A percentile compares a stretch with the other conserved stretches of the same genome.
These are phyloP conservation scores for Ophiostoma tasmaniense DNA, from an alignment of 2,329 filamentous ascomycete species.

Conservation along the genomic window DNA sequence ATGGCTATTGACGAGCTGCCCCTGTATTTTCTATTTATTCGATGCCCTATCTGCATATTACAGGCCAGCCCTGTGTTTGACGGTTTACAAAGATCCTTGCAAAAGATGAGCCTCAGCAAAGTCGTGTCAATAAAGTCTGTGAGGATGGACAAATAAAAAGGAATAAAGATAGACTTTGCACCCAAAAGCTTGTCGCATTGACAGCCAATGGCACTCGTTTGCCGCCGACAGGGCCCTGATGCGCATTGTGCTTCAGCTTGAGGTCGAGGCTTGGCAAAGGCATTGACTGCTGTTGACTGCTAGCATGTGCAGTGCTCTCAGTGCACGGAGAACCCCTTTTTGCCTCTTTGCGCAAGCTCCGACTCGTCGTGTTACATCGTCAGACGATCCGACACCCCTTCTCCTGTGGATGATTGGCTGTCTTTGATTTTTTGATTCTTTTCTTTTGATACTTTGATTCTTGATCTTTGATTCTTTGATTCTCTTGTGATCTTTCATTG, in stretches of 20 bases:
- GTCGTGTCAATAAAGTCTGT: too few relatives aligned
- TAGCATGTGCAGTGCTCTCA: too few relatives aligned
- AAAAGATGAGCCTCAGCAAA: too few relatives aligned
- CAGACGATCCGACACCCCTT: conserved; percentile 3
- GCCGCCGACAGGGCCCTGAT: conserved; percentile 12
- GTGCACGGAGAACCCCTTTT: conserved; percentile 2
- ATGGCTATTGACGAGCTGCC: neutral
- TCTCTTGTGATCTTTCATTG: neutral
- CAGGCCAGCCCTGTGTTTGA: too few relatives aligned
- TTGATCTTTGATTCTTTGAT: neutral
- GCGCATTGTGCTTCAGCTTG: conserved; percentile 11
- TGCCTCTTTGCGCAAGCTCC: conserved; percentile 1
- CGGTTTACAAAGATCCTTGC: too few relatives aligned
- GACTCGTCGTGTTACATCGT: neutral
- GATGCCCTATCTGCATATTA: neutral
- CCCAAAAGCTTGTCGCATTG: neutral
- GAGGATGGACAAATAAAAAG: neutral
- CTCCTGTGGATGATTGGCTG: neutral
- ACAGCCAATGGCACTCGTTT: neutral
- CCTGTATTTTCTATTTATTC: neutral
- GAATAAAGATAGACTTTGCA: neutral
- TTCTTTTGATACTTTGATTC: too few relatives aligned
- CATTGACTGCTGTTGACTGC: neutral
- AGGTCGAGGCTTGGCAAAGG: neutral
- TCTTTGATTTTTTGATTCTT: neutral